Evolutionary conservation across 345 rosid genomes (phyloP).

Genomic region (Aethionema arabicum): DNA sequence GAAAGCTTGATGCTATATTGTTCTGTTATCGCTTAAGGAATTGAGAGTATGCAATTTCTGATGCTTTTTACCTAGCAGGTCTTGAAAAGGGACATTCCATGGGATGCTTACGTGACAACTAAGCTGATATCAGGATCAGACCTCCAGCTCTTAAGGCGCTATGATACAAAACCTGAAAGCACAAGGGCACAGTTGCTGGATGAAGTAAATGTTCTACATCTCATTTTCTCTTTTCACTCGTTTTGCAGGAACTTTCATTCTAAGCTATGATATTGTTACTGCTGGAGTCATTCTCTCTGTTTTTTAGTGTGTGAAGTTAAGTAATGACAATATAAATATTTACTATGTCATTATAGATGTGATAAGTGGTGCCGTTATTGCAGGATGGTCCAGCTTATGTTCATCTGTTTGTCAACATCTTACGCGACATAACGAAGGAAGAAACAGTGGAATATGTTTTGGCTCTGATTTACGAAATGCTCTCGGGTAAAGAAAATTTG

Average conservation of each 20-base stretch:
- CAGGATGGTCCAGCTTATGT: conserved; percentile 97
- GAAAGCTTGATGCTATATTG: background rate
- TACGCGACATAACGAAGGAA: conserved; percentile 86
- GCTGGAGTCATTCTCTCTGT: conserved; percentile 12
- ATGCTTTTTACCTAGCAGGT: conserved; percentile 48
- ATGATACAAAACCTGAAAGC: conserved; percentile 77
- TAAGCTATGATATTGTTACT: conserved; percentile 5
- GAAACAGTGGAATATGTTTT: conserved; percentile 98
- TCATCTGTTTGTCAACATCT: conserved; percentile 77
- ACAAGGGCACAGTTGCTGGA: conserved; percentile 81
- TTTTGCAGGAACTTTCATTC: conserved; percentile 2
- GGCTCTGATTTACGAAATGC: conserved; percentile 90
- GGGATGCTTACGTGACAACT: conserved; percentile 98
- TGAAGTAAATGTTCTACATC: conserved; percentile 50
- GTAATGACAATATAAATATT: background rate
- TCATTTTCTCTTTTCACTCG: conserved; percentile 1
- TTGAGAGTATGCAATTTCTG: conserved; percentile 10
- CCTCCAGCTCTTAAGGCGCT: conserved; percentile 87
- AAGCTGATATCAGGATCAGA: conserved; percentile 81
- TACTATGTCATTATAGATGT: conserved; percentile 15
- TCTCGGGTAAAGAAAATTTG: conserved; percentile 53
- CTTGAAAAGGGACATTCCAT: conserved; percentile 91
- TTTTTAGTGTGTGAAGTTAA: background rate
- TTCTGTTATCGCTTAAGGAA: background rate
- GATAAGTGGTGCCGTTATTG: conserved; percentile 30